Conservation (phyloP, 352 stramenopile genomes). For the Phytophthora foliorum region DNA sequence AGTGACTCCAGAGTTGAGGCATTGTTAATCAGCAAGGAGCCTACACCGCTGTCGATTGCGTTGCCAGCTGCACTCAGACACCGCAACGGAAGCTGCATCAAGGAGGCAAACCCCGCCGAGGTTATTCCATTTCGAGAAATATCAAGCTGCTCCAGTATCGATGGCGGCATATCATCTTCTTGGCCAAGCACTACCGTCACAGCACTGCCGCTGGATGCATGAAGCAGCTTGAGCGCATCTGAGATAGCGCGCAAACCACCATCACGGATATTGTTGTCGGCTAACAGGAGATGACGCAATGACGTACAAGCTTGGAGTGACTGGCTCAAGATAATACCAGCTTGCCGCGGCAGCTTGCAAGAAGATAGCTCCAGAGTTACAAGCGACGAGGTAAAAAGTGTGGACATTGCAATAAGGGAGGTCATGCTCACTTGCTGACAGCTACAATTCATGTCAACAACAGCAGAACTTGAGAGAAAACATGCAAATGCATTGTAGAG, state of each 20-base stretch:
- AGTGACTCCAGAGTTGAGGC: conserved; percentile 36
- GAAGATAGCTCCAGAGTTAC: conserved; percentile 58
- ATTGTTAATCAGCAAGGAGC: conserved; percentile 35
- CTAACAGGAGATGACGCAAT: conserved; percentile 47
- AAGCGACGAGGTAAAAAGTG: conserved; percentile 46
- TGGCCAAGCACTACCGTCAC: conserved; percentile 3
- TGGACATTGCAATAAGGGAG: conserved; percentile 60
- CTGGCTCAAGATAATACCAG: conserved; percentile 69
- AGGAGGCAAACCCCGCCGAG: conserved; percentile 35
- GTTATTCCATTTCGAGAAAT: conserved; percentile 62
- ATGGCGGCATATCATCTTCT: not conserved
- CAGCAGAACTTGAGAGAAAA: not conserved
- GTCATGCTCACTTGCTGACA: conserved; percentile 68
- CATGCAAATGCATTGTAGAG: not conserved
- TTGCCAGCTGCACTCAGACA: conserved; percentile 45
- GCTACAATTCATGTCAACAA: conserved; percentile 11
- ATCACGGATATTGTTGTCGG: conserved; percentile 66
- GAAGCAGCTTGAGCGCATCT: conserved; percentile 48
- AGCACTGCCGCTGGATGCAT: conserved; percentile 16
- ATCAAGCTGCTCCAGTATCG: conserved; percentile 51
- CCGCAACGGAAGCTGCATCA: conserved; percentile 35
- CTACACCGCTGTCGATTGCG: conserved; percentile 43
- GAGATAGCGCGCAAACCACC: conserved; percentile 59
- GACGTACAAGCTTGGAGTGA: conserved; percentile 48
- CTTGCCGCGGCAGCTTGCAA: conserved; percentile 62